Base-by-base conservation (phyloP, 495 filamentous ascomycete genomes). In the Platismatia glauca region DNA sequence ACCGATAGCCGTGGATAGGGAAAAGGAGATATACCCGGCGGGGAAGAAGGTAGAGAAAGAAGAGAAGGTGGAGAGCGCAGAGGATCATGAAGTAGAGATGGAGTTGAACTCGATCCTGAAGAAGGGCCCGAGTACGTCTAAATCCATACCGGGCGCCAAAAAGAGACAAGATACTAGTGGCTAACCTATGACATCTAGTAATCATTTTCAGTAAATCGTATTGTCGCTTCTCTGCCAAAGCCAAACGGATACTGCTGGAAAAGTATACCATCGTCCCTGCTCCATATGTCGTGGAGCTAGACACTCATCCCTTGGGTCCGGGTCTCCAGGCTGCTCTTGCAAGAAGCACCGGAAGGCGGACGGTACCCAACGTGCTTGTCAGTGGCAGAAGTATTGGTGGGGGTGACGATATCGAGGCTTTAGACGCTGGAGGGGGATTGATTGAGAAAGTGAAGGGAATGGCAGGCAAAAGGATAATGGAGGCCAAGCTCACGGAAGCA, bases 171-270 rank as follows among this genome's bases (percentile, higher is more conserved):
- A 13, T 29, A 0, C 13, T 11, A 50, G 12, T 44, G 39, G 44
- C 63, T 74, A 73, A 69, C 68, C 35, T 33, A 12, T 24, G 59
- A 61, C 24, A 52, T 55, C 37, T 69, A 91, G 89, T 97, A 57
- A 89, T 97, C 69, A 89, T 98, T 58, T 97, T 97, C 78, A 95
- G 90, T 60, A 97, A 97, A 74, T 84, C 88, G 2, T 95, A 90
- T 74, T 98, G 94, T 74, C 90, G 88, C 0, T 85, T 83, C 77
- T 96, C 91, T 52, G 82, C 80, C 64, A 83, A 81, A 66, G 94
- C 93, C 18, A 98, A 98, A 73, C 73, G 74, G 12, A 84, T 97
- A 63, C 82, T 97, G 34, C 79, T 95, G 33, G 82, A 89, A 6
- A 82, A 85, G 65, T 97, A 97, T 76, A 77, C 78, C 37, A 96